These are phyloP conservation scores for Chrysanthemum makinoi DNA, from an alignment of 129 eudicot species.

Conservation along the genomic window DNA sequence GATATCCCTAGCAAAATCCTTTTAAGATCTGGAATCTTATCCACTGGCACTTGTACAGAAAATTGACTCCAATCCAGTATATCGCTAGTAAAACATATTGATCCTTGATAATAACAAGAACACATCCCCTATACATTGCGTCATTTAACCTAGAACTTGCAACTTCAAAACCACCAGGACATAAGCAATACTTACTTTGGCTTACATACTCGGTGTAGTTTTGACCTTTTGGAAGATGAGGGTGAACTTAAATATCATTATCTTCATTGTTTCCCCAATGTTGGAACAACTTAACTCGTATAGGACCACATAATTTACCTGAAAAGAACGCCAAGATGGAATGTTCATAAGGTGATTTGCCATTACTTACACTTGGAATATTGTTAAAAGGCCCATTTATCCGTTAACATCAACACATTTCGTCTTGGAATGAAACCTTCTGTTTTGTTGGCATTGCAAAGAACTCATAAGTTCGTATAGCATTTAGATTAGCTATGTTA, in stretches of 20 bases:
- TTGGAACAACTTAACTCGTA: too few relatives aligned
- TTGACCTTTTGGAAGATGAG: slow-evolving; percentile 3
- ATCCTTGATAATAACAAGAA: slow-evolving; percentile 52
- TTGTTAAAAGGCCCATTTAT: slow-evolving; percentile 42
- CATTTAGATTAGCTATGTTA: background rate
- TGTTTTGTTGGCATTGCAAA: slow-evolving; percentile 67
- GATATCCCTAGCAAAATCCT: slow-evolving; percentile 40
- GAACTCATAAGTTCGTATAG: slow-evolving; percentile 40
- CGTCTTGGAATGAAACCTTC: slow-evolving; percentile 47
- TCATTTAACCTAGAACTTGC: slow-evolving; percentile 67
- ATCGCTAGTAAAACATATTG: slow-evolving; percentile 51
- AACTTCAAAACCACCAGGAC: slow-evolving; percentile 74
- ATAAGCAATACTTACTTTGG: slow-evolving; percentile 47
- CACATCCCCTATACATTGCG: slow-evolving; percentile 52
- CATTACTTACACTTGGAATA: slow-evolving; percentile 20
- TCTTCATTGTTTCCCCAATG: too few relatives aligned
- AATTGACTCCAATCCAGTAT: slow-evolving; percentile 32
- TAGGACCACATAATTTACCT: too few relatives aligned
- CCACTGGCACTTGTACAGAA: slow-evolving; percentile 22
- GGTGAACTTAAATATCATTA: too few relatives aligned
- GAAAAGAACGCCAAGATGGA: slow-evolving; percentile 16
- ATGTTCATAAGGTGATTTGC: slow-evolving; percentile 47
- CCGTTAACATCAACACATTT: slow-evolving; percentile 16
- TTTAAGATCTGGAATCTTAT: slow-evolving; percentile 51
- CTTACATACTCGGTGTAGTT: slow-evolving; percentile 42